Evolutionary conservation across 495 filamentous ascomycete species (phyloP), one percentile per base, ranked within the genome.

Genomic region (Beverwykella pulmonaria): DNA sequence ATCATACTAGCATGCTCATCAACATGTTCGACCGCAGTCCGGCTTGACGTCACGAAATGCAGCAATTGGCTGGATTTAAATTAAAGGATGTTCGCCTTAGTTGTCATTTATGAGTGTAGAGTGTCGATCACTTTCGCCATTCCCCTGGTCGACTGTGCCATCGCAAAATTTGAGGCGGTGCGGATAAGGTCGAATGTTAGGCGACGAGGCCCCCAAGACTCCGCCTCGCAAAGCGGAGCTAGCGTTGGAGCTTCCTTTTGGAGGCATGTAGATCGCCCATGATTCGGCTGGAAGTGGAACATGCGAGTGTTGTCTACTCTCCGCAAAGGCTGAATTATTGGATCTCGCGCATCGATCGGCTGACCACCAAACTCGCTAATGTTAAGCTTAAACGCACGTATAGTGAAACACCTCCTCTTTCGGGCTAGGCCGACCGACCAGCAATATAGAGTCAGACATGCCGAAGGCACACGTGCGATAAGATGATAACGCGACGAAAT

Each of bases 381-480:
- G 57, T 67, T 61, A 62, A 67, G 65, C 65, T 67, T 67, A 58
- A 67, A 61, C 56, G 65, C 58, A 57, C 58, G 49, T 61, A 61
- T 22, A 23, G 27, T 34, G 22, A 57, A 55, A 19, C 65, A 62
- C 58, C 65, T 67, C 50, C 65, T 61, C 27, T 34, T 67, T 67
- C 36, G 10, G 65, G 65, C 44, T 56, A 67, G 44, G 34, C 0
- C 19, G 44, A 17, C 50, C 48, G 59, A 26, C 39, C 65, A 52
- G 61, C 52, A 67, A 67, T 62, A 61, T 61, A 61, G 19, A 55
- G 14, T 25, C 17, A 54, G 41, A 44, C 55, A 52, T 4, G 47
- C 23, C 50, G n/a, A 55, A 52, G 41, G 34, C 55, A 47, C 30
- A 54, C 30, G 34, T 30, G 36, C 25, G 65, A 62, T 67, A 67